phyloP scores from a whole-genome alignment of 352 stramenopile genomes.

The Globisporangium irregulare region DNA sequence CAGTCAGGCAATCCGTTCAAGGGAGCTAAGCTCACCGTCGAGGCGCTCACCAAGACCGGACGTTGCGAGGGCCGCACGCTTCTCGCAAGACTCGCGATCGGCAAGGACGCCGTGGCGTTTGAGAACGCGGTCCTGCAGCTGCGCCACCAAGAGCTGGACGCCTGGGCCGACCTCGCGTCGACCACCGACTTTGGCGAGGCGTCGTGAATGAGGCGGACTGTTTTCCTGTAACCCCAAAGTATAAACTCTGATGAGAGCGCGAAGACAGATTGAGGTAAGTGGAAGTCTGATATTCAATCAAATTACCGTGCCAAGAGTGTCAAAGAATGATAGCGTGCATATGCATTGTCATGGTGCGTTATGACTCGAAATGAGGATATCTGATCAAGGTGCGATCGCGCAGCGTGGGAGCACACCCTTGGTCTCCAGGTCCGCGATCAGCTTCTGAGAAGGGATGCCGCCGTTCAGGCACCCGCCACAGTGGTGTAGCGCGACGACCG shows the following conservation, averaged over 20 bases:
- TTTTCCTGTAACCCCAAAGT: not conserved
- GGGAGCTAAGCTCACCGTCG: conserved; percentile 13
- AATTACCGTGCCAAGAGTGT: not conserved
- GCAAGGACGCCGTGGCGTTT: not conserved
- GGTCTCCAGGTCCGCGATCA: conserved; percentile 43
- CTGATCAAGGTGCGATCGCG: conserved; percentile 17
- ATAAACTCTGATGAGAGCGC: not conserved
- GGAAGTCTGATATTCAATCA: not conserved
- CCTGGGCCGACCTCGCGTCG: conserved; percentile 22
- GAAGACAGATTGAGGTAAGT: not conserved
- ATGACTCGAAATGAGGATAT: not conserved
- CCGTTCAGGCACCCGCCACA: conserved; percentile 75
- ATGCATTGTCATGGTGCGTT: not conserved
- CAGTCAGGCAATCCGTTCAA: conserved; percentile 14
- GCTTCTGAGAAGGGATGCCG: conserved; percentile 43
- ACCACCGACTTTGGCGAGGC: conserved; percentile 26
- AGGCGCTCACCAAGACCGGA: conserved; percentile 21
- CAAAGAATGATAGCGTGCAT: not conserved
- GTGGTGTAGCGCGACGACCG: conserved; percentile 74
- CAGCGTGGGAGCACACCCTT: conserved; percentile 43
- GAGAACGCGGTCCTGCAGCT: conserved; percentile 15
- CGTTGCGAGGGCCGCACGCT: conserved; percentile 12
- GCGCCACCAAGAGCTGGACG: conserved; percentile 22
- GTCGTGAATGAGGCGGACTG: not conserved
- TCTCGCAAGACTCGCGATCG: not conserved